Evolutionary conservation across 2,329 filamentous ascomycete species (phyloP).

Genomic region (Paraphoma chrysanthemicola): DNA sequence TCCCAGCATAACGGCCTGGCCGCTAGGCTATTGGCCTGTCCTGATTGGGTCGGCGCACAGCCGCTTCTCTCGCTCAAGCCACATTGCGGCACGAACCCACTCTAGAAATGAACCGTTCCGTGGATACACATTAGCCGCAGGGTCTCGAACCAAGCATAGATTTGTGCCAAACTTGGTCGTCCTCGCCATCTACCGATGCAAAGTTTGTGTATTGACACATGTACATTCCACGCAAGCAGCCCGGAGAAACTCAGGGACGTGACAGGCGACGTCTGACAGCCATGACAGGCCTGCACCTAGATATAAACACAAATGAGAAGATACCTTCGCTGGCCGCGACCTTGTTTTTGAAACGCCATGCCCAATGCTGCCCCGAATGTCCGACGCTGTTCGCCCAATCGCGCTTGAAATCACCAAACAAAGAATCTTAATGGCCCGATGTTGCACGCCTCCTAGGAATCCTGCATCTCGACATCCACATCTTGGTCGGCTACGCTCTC

Average conservation of each 20-base stretch:
- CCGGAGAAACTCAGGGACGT: neutral
- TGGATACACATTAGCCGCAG: neutral
- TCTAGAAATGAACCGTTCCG: slow-evolving; percentile 9
- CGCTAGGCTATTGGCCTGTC: no score
- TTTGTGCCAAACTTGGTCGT: neutral
- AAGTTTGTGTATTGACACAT: neutral
- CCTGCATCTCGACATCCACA: slow-evolving; percentile 43
- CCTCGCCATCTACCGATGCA: neutral
- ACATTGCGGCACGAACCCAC: neutral
- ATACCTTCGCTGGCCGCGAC: slow-evolving; percentile 10
- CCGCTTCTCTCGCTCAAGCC: neutral
- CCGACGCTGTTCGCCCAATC: slow-evolving; percentile 24
- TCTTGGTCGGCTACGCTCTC: slow-evolving; percentile 28
- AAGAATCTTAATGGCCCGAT: slow-evolving; percentile 6
- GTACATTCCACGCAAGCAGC: neutral
- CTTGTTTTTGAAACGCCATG: slow-evolving; percentile 33
- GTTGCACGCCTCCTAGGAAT: slow-evolving; percentile 19
- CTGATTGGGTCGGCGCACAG: neutral
- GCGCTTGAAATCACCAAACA: slow-evolving; percentile 15
- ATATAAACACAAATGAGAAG: slow-evolving; percentile 14
- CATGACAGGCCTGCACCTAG: neutral
- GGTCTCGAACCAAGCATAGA: slow-evolving; percentile 4
- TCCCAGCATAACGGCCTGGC: neutral
- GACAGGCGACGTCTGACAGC: neutral
- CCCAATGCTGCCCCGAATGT: slow-evolving; percentile 25